Percentiles rank a stretch among this genome's conserved stretches.
Evolutionary conservation across 441 rosid genomes (phyloP).

Genomic region (Adansonia gregorii): DNA sequence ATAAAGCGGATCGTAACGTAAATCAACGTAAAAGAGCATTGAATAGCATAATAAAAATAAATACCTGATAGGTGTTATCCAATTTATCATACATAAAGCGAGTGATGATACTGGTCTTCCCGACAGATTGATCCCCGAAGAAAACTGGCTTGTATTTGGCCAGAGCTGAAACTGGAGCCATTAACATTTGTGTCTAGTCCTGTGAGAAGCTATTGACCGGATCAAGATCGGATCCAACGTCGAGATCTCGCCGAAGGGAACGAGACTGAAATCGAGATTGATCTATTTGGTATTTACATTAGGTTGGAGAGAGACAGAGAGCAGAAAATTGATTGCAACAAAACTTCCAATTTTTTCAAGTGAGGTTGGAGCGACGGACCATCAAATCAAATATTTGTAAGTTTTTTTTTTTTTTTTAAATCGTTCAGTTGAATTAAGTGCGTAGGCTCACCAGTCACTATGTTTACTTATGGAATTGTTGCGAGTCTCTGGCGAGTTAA

Average conservation of each 20-base stretch:
- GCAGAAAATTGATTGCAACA: too few relatives aligned
- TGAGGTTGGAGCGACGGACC: too few relatives aligned
- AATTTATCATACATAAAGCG: conserved; percentile 95
- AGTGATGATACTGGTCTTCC: conserved; percentile 87
- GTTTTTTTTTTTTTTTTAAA: too few relatives aligned
- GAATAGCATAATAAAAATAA: background rate
- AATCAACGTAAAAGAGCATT: too few relatives aligned
- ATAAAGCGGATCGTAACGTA: background rate
- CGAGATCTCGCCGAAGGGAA: conserved; percentile 48
- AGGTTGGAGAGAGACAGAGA: too few relatives aligned
- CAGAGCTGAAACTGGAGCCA: conserved; percentile 88
- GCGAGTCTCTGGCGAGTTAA: background rate
- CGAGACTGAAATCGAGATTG: conserved; percentile 28
- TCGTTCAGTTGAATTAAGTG: too few relatives aligned
- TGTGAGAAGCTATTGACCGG: conserved; percentile 24
- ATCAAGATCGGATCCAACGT: conserved; percentile 27
- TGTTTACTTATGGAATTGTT: background rate
- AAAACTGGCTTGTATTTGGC: conserved; percentile 90
- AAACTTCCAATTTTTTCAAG: too few relatives aligned
- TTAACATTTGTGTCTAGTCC: conserved; percentile 38
- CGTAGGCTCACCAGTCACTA: too few relatives aligned
- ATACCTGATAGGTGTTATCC: conserved; percentile 85
- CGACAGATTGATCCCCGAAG: conserved; percentile 85
- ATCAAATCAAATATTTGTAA: too few relatives aligned
- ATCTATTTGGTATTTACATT: too few relatives aligned